These are phyloP conservation scores for Russula dissimulans DNA, from an alignment of 768 basidiomycete genomes.

Conservation along the genomic window DNA sequence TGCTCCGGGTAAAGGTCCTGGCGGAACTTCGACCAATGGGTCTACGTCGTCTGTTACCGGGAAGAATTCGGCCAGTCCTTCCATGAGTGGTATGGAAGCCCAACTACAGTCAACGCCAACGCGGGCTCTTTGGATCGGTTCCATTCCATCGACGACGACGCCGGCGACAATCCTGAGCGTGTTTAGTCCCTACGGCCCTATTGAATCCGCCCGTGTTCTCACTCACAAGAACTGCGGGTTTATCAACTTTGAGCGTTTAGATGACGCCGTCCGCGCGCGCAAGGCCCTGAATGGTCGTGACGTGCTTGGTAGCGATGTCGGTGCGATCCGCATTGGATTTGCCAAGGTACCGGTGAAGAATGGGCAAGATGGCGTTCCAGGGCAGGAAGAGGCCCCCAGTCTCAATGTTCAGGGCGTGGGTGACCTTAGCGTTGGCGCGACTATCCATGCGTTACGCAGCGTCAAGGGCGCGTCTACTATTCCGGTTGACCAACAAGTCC, in stretches of 20 bases:
- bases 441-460: constrained; percentile 77
- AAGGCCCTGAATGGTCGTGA: constrained; percentile 95
- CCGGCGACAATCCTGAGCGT: constrained; percentile 92
- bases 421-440: constrained; percentile 77
- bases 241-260: constrained; percentile 95
- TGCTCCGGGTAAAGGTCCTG: constrained; percentile 71
- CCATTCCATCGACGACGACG: constrained; percentile 91
- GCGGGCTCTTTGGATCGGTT: constrained; percentile 94
- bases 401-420: constrained; percentile 74
- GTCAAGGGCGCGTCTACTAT: constrained; percentile 90
- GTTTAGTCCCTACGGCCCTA: constrained; percentile 95
- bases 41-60: constrained; percentile 47
- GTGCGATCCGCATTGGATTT: constrained; percentile 93
- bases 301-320: constrained; percentile 92
- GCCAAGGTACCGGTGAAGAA: constrained; percentile 94
- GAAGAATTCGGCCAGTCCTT: constrained; percentile 43
- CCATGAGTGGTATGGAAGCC: constrained; percentile 65
- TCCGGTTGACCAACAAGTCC: constrained; percentile 87
- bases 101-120: constrained; percentile 89
- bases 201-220: constrained; percentile 92
- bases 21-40: constrained; percentile 51
- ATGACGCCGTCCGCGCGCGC: constrained; percentile 91
- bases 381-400: constrained; percentile 52
- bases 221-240: constrained; percentile 97
- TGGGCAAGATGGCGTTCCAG: constrained; percentile 51